Evolutionary conservation across 192 early-diverging fungal genomes (phyloP).

Genomic region (Pecoramyces ruminantium): DNA sequence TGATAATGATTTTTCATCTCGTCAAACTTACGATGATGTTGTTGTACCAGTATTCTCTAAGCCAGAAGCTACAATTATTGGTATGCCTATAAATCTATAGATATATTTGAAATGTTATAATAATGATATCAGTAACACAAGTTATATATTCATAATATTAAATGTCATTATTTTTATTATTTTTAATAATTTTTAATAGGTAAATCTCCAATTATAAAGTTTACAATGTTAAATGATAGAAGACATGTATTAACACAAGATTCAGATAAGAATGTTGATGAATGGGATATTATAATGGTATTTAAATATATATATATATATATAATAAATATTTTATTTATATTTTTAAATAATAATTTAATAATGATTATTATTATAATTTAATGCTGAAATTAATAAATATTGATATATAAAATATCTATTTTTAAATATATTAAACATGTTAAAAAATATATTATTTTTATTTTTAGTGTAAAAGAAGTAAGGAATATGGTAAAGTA

Average conservation of each 20-base stretch:
- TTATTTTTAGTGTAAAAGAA: constrained; percentile 21
- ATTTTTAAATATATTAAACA: too few relatives aligned
- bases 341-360: too few relatives aligned
- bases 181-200: too few relatives aligned
- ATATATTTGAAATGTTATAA: too few relatives aligned
- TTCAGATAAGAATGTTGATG: constrained; percentile 50
- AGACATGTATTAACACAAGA: constrained; percentile 74
- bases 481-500: constrained; percentile 33
- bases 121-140: too few relatives aligned
- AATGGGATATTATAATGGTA: constrained; percentile 77
- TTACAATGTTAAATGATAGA: constrained; percentile 62
- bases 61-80: not conserved
- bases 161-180: too few relatives aligned
- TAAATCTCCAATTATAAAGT: constrained; percentile 44
- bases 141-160: too few relatives aligned
- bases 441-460: not conserved
- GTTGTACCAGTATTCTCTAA: not conserved
- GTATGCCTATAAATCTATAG: too few relatives aligned
- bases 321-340: not conserved
- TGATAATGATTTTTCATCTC: not conserved
- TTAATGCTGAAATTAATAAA: too few relatives aligned
- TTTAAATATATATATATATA: too few relatives aligned
- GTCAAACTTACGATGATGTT: not conserved
- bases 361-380: too few relatives aligned
- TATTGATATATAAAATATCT: not conserved